These are phyloP conservation scores for Skeletonema costatum DNA, from an alignment of 108 stramenopile species.

Conservation along the genomic window DNA sequence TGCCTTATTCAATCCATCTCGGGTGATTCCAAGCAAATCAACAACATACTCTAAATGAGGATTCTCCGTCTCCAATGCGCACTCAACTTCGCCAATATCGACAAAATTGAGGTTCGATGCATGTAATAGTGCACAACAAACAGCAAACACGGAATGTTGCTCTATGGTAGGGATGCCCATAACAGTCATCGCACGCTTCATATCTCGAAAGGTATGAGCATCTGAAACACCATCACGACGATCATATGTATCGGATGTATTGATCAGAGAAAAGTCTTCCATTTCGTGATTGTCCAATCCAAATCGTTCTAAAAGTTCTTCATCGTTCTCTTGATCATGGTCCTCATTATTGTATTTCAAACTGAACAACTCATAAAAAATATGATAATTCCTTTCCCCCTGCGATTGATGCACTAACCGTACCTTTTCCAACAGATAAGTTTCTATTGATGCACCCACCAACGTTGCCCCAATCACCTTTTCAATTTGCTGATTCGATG, in stretches of 20 bases:
- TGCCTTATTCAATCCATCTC: conserved; percentile 43
- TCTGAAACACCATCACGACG: conserved; percentile 89
- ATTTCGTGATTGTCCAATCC: conserved; percentile 50
- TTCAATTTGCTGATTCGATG: background rate
- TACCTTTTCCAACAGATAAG: conserved; percentile 85
- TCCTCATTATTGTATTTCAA: conserved; percentile 38
- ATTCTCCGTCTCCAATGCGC: conserved; percentile 57
- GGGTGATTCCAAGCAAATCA: conserved; percentile 43
- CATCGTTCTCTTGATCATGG: background rate
- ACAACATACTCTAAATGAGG: conserved; percentile 57
- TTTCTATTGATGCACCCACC: conserved; percentile 75
- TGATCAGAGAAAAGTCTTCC: conserved; percentile 80
- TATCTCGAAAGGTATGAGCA: conserved; percentile 64
- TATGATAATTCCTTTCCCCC: conserved; percentile 82
- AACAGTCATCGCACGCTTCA: conserved; percentile 58
- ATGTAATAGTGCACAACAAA: conserved; percentile 82
- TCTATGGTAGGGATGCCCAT: conserved; percentile 74
- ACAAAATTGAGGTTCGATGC: conserved; percentile 85
- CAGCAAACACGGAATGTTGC: conserved; percentile 57
- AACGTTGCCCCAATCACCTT: conserved; percentile 20
- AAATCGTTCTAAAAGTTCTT: conserved; percentile 16
- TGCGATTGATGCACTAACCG: conserved; percentile 61
- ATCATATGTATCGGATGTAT: conserved; percentile 67
- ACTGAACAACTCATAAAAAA: conserved; percentile 74
- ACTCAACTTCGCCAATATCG: conserved; percentile 37